These are phyloP conservation scores for Ophiostoma triangulosporum DNA, from an alignment of 2,329 filamentous ascomycete genomes.

Conservation along the genomic window DNA sequence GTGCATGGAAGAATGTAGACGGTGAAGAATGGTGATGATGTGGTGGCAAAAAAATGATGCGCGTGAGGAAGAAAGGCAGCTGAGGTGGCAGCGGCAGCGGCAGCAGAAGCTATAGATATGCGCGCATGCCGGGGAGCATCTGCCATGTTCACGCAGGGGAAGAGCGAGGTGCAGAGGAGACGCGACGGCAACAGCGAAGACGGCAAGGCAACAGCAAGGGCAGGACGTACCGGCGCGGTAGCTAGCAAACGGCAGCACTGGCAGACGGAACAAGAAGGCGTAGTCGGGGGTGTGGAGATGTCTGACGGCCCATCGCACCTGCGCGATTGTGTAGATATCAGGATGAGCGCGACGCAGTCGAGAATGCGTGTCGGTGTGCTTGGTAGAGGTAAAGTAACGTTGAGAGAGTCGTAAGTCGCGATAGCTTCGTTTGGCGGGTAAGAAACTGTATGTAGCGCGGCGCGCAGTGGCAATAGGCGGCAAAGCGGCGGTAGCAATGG, in stretches of 20 bases:
- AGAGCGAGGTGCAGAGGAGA: not conserved
- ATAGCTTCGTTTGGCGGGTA: too few relatives aligned
- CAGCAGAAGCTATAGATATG: not conserved
- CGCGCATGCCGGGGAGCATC: not conserved
- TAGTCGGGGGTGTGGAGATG: not conserved
- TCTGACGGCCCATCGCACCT: slow-evolving; percentile 10
- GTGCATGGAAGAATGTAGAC: not conserved
- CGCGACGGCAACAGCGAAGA: too few relatives aligned
- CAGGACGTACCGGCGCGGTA: not conserved
- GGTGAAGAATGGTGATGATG: not conserved
- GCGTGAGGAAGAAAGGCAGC: not conserved
- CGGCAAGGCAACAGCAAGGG: not conserved
- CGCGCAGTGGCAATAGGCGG: too few relatives aligned
- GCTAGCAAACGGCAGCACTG: not conserved
- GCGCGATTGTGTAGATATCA: not conserved
- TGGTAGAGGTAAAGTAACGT: too few relatives aligned
- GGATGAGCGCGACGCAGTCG: not conserved
- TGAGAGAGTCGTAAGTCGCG: too few relatives aligned
- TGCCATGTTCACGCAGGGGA: too few relatives aligned
- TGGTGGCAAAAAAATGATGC: not conserved
- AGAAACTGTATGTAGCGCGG: too few relatives aligned
- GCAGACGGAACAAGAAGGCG: not conserved
- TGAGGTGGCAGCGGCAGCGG: not conserved
- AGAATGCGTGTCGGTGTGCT: not conserved
- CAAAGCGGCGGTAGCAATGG: too few relatives aligned